Base-by-base conservation (phyloP, 805 yeast genomes). In the Ogataea henricii region DNA sequence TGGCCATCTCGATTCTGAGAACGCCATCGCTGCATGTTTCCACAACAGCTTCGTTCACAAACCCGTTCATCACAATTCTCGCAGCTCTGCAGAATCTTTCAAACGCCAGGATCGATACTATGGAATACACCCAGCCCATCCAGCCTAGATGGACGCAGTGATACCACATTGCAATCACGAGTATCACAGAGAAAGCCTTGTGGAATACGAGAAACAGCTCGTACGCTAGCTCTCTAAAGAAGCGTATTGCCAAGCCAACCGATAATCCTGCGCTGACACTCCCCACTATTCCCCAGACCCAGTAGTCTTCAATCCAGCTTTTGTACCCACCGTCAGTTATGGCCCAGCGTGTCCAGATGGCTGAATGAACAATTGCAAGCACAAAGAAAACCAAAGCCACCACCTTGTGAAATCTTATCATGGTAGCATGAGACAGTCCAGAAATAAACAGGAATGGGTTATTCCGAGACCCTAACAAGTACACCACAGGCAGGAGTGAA, bases 401-500 rank as follows among this genome's bases (percentile, higher is more conserved):
- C 86, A 88, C 82, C 62, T 75, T 82, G 66, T 89, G 96, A 58
- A 77, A 78, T 23, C 72, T 67, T 56, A 80, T 72, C 67, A 87
- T 86, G 1, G 85, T 74, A 12, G 82, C 67, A 55, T 78, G 83
- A 0, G 81, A 64, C 71, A 87, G 74, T 2, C 91, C 89, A 1
- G 90, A 77, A 4, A 83, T 45, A 60, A 68, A 69, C 52, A 78
- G 76, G 58, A 87, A 70, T 17, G 88, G 79, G 59, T 85, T 87
- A 63, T 87, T 88, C 57, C 94, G 71, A 25, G 85, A 85, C 4
- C 89, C 88, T 64, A 87, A 83, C 47, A 85, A 66, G 50, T 79
- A 76, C 14, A 82, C 62, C 6, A 76, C 61, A 0, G 94, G 92
- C 48, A 83, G 71, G 41, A 81, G 48, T 45, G 77, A 79, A 32